Percentiles rank a stretch among this genome's conserved stretches.
These are phyloP conservation scores for Colletotrichum tanaceti DNA, from an alignment of 2,329 filamentous ascomycete species.

Conservation along the genomic window DNA sequence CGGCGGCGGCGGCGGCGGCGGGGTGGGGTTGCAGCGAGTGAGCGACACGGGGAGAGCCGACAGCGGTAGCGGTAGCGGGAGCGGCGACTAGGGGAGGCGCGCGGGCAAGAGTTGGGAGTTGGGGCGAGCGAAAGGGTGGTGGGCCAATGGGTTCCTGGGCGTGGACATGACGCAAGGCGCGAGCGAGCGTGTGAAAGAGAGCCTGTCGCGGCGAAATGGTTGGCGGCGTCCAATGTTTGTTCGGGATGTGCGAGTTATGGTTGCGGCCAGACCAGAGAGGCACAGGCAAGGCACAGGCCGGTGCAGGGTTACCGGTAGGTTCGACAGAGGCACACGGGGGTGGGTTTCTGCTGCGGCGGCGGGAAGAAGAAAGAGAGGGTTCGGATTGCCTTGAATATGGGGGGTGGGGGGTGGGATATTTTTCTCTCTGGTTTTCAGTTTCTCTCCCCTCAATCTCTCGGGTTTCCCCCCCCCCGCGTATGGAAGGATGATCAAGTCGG, in stretches of 20 bases:
- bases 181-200: slow-evolving; percentile 31
- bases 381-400: slow-evolving; percentile 15
- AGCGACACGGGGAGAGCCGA: slow-evolving; percentile 4
- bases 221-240: slow-evolving; percentile 38
- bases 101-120: slow-evolving; percentile 30
- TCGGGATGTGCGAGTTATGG: slow-evolving; percentile 34
- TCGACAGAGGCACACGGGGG: slow-evolving; percentile 21
- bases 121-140: slow-evolving; percentile 33
- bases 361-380: slow-evolving; percentile 41
- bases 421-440: slow-evolving; percentile 14
- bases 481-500: slow-evolving; percentile 20
- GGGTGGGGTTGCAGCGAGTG: no score
- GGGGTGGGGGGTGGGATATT: slow-evolving; percentile 17
- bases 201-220: slow-evolving; percentile 36
- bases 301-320: slow-evolving; percentile 2
- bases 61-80: slow-evolving; percentile 30
- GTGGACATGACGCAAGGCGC: slow-evolving; percentile 40
- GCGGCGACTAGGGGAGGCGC: slow-evolving; percentile 31
- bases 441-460: neutral
- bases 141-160: slow-evolving; percentile 39
- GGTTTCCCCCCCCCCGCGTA: neutral
- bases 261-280: slow-evolving; percentile 36
- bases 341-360: slow-evolving; percentile 42
- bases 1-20: slow-evolving; percentile 1
- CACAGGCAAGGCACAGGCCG: slow-evolving; percentile 14